These are phyloP conservation scores for Cladorrhinum sp. DNA, from an alignment of 2,329 filamentous ascomycete genomes.

Conservation along the genomic window DNA sequence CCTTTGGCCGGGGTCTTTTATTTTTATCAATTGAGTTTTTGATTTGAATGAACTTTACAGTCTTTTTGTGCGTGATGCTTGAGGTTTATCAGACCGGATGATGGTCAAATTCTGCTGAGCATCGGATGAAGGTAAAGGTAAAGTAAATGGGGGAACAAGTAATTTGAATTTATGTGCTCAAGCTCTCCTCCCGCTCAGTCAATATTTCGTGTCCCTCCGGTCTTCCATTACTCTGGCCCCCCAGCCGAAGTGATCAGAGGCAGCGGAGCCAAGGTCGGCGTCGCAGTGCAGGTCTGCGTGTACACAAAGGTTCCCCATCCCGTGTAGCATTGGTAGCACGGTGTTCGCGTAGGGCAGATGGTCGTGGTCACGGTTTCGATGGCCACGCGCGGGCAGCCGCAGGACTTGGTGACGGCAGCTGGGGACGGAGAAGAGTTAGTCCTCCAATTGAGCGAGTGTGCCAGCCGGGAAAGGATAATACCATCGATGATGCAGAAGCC, in stretches of 20 bases:
- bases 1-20: too few species aligned
- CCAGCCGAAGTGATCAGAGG: neutral
- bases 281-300: neutral
- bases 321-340: slow-evolving; percentile 24
- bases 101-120: too few species aligned
- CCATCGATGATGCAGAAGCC: slow-evolving; percentile 26
- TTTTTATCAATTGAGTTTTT: too few species aligned
- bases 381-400: slow-evolving; percentile 19
- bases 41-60: too few species aligned
- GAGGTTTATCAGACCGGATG: too few species aligned
- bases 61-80: too few species aligned
- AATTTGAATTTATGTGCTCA: too few species aligned
- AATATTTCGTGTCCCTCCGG: neutral
- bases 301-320: slow-evolving; percentile 22
- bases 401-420: slow-evolving; percentile 23
- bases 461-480: neutral
- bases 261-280: neutral
- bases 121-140: too few species aligned
- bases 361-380: slow-evolving; percentile 22
- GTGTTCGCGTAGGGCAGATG: slow-evolving; percentile 23
- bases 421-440: neutral
- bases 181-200: too few species aligned
- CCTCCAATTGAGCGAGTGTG: too few species aligned
- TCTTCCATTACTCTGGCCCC: neutral
- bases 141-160: too few species aligned